Base-by-base conservation (phyloP, 371 early-diverging fungal genomes). In the Paramicrosporidium saccamoebae region DNA sequence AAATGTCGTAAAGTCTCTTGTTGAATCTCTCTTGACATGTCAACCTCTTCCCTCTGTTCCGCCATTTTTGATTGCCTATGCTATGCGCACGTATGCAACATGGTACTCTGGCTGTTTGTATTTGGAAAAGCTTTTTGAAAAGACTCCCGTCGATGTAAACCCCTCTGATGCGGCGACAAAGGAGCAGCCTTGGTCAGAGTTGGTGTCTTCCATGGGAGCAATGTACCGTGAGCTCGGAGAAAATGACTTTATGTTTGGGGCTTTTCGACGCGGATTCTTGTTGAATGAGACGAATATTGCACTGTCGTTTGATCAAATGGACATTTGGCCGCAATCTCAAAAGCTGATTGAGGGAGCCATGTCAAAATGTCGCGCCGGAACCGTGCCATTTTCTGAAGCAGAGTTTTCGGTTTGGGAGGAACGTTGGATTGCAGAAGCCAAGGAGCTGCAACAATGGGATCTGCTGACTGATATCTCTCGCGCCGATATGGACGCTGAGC, bases 381-480 rank as follows among this genome's bases (percentile, higher is more conserved):
- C 58, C 1, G 37, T 84, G 21, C 71, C 78, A 2, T 84, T 82
- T 35, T 62, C 72, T n/a, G 94, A 96, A 39, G 56, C 79, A 1
- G 98, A 98, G 37, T 94, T 82, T 33, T 56, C 58, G 23, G 41
- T 92, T 4, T 96, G 96, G 94, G 90, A 95, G 44, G 71, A 84
- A 22, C 79, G 78, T 32, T 98, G 98, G 75, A 59, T 92, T 10
- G 39, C 43, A 8, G 77, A 82, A 28, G 67, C 92, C 0, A 57
- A 81, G 33, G 60, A 71, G 23, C 44, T 98, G 16, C 95, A 97
- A 44, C 86, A 82, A 35, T 98, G 98, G 98, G 97, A 98, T 30
- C 58, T 92, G 23, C 44, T 92, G 22, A 50, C 59, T 2, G 94
- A 94, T 16, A 52, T 94, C 4, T 72, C 82, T 3, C 69, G 75